Percentiles rank a stretch among this genome's conserved stretches.
These are phyloP conservation scores for Ministeria vibrans DNA, from an alignment of 78 protist species.

Conservation along the genomic window DNA sequence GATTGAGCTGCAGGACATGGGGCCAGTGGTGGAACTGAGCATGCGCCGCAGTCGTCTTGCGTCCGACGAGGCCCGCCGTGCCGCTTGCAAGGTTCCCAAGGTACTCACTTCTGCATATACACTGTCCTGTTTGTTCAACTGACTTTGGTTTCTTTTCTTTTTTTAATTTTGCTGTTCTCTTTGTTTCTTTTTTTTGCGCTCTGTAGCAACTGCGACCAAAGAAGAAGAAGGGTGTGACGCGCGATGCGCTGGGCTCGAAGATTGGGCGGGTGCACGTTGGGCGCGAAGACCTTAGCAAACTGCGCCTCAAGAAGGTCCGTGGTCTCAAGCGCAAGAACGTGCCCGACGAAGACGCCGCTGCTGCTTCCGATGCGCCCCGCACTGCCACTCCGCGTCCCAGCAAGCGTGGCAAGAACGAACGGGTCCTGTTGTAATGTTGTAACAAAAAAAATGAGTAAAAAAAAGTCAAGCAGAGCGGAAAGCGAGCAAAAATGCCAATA, in stretches of 20 bases:
- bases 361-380: no score
- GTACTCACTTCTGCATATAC: not conserved
- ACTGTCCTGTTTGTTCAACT: not conserved
- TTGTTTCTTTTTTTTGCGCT: constrained; percentile 3
- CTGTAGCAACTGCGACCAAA: not conserved
- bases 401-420: no score
- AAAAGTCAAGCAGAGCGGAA: no score
- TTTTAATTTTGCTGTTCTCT: not conserved
- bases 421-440: no score
- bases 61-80: not conserved
- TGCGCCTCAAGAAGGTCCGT: constrained; percentile 32
- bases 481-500: no score
- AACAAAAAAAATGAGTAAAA: no score
- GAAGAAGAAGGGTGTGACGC: constrained; percentile 26
- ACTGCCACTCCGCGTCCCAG: no score
- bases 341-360: not conserved
- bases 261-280: constrained; percentile 30
- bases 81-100: constrained; percentile 18
- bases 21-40: constrained; percentile 36
- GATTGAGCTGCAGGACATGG: constrained; percentile 31
- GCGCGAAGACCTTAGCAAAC: constrained; percentile 22
- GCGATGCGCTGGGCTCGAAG: not conserved
- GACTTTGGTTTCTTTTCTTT: not conserved
- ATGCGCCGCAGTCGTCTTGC: constrained; percentile 26
- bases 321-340: constrained; percentile 13